Base-by-base conservation (phyloP, 2,329 filamentous ascomycete species). In the Colletotrichum endophyticum region DNA sequence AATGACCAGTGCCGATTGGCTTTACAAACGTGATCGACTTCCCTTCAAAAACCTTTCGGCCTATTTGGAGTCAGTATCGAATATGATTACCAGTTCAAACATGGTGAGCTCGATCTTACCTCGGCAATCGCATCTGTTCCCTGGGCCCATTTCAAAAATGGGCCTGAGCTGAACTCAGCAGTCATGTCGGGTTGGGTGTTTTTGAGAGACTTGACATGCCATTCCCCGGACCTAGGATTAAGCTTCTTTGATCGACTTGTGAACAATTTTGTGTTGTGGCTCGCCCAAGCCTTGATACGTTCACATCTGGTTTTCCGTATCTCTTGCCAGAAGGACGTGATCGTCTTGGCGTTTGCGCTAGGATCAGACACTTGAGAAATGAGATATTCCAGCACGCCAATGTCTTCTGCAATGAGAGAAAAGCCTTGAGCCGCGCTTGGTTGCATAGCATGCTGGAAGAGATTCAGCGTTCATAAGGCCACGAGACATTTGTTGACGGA, bases 221-320 rank as follows among this genome's bases (percentile, higher is more conserved):
- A 59, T 1, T 57, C 28, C 1, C 49, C 49, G 11, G 66, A 57
- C 0, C 66, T 28, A 1, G 66, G 49, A 2, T 27, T 57, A 0
- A 59, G 25, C 12, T 22, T 49, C 49, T 68, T 68, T 12, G 49
- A 57, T 16, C 44, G 66, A 49, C 66, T 68, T 0, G 28, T 56
- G 30, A 68, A 57, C 3, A 67, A 2, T 0, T 67, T n/a, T 22
- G 77, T 79, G 32, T 79, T 80, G 70, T 72, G 63, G 5, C 57
- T 49, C 12, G 79, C 71, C 67, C 75, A 80, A 3, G 69, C 76
- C 59, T 79, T 79, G 57, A 79, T 76, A 1, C 79, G 70, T 3
- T 80, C 79, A 15, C 73, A 78, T n/a, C 79, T 70, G 15, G 78
- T 61, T 68, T 79, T 80, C 28, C 79, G 70, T 62, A 79, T 72